These are phyloP conservation scores for Cucurbita maxima DNA, from an alignment of 306 rosid genomes.

Conservation along the genomic window DNA sequence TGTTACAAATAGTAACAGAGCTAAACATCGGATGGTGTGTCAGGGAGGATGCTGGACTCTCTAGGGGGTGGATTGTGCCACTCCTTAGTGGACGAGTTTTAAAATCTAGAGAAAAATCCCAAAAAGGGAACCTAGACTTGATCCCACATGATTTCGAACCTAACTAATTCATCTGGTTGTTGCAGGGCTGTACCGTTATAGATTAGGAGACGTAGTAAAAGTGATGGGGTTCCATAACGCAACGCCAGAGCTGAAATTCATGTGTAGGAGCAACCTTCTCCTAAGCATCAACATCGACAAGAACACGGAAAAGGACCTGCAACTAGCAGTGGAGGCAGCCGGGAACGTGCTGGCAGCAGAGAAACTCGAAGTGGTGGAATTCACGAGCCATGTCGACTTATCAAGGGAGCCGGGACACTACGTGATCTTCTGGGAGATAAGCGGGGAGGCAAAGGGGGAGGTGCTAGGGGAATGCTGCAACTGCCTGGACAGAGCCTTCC, in stretches of 20 bases:
- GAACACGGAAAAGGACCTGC: slow-evolving; percentile 75
- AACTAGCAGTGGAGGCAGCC: slow-evolving; percentile 54
- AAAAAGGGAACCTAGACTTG: neutral
- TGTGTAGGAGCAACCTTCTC: slow-evolving; percentile 49
- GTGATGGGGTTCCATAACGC: slow-evolving; percentile 67
- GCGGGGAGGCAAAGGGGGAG: slow-evolving; percentile 51
- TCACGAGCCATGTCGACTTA: slow-evolving; percentile 47
- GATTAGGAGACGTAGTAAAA: slow-evolving; percentile 73
- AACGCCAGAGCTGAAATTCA: slow-evolving; percentile 60
- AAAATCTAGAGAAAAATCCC: no score
- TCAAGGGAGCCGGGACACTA: slow-evolving; percentile 73
- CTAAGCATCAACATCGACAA: slow-evolving; percentile 73
- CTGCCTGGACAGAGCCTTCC: slow-evolving; percentile 49
- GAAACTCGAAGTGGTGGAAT: slow-evolving; percentile 64
- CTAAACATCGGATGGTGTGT: no score
- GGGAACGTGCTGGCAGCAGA: slow-evolving; percentile 38
- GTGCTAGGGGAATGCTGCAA: slow-evolving; percentile 62
- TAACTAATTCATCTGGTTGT: neutral
- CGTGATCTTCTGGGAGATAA: slow-evolving; percentile 74
- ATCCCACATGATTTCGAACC: neutral
- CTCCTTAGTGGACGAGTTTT: no score
- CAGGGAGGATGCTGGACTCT: no score
- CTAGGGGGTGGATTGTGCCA: no score
- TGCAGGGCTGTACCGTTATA: slow-evolving; percentile 74
- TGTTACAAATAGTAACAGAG: no score